Conservation (phyloP, 305 asterid species). For the Fraxinus latifolia region DNA sequence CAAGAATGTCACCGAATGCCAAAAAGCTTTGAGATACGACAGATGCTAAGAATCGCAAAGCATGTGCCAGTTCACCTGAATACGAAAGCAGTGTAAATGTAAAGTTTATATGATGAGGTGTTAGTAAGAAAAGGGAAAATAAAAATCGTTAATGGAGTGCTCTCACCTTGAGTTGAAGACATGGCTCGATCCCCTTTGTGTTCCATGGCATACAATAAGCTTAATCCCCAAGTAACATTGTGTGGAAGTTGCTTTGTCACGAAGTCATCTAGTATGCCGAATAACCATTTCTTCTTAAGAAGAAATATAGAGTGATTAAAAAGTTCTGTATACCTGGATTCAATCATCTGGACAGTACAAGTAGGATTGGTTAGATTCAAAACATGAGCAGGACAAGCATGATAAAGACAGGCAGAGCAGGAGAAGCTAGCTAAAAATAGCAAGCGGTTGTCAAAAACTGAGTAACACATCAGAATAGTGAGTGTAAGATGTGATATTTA, state of each 20-base stretch:
- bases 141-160: conserved; percentile 12
- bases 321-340: conserved; percentile 69
- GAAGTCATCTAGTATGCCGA: conserved; percentile 87
- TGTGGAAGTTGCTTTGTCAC: conserved; percentile 97
- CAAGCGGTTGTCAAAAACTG: neutral
- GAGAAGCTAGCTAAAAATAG: conserved; percentile 12
- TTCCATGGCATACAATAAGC: conserved; percentile 94
- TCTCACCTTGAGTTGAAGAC: conserved; percentile 93
- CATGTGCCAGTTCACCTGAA: conserved; percentile 97
- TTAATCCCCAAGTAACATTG: conserved; percentile 96
- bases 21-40: conserved; percentile 98
- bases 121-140: neutral
- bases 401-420: conserved; percentile 21
- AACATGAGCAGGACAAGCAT: conserved; percentile 20
- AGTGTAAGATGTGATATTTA: neutral
- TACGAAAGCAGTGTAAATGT: conserved; percentile 4
- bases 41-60: conserved; percentile 90
- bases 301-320: conserved; percentile 71
- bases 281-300: conserved; percentile 90
- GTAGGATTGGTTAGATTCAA: conserved; percentile 10
- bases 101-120: neutral
- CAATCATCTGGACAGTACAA: conserved; percentile 73
- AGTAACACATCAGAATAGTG: conserved; percentile 2
- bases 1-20: conserved; percentile 99
- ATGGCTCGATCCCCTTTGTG: conserved; percentile 88